Base-by-base conservation (phyloP, 345 rosid species). In the Eucalyptus camaldulensis region DNA sequence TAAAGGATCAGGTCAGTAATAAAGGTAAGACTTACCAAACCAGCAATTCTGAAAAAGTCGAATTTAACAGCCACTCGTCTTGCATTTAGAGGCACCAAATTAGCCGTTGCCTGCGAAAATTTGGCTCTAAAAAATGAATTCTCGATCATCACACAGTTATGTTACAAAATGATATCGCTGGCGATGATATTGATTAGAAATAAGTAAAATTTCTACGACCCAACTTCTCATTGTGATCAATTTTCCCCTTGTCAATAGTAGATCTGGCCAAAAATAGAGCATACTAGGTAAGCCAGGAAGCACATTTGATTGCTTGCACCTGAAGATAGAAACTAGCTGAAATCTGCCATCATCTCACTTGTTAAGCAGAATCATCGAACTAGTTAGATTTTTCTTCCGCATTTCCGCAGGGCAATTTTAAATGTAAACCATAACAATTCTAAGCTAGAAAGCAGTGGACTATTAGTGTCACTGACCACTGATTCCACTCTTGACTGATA, bases 11-110 rank as follows among this genome's bases (percentile, higher is more conserved):
- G 29, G 27, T 40, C 47, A 21, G 83, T 11, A 76, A 10, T 49
- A 51, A 31, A 49, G 21, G 40, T 47, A 85, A 19, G 56, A n/a
- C 97, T 91, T 91, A 96, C 99, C 93, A 97, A 90, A 89, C 98
- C 95, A 2, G 89, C 95, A 40, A 96, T 96, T 90, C 94, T 97
- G 92, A 97, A 97, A 87, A 67, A 86, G 88, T 96, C 96, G 51
- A 97, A 96, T 86, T 97, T 93, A 76, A 97, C 99, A 89, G 99
- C 98, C 47, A 95, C 99, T 90, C 95, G 95, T 89, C 88, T 94
- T 8, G 95, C 86, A 93, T 93, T 96, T 87, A 97, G 89, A 80
- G 99, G 99, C 21, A 91, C 95, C 60, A 97, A 89, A 90, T 96
- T 95, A 90, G 98, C 99, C 17, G 98, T 97, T 50, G 94, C 99